Base-by-base conservation (phyloP, 2,329 filamentous ascomycete species). In the Bipolaris cookei region DNA sequence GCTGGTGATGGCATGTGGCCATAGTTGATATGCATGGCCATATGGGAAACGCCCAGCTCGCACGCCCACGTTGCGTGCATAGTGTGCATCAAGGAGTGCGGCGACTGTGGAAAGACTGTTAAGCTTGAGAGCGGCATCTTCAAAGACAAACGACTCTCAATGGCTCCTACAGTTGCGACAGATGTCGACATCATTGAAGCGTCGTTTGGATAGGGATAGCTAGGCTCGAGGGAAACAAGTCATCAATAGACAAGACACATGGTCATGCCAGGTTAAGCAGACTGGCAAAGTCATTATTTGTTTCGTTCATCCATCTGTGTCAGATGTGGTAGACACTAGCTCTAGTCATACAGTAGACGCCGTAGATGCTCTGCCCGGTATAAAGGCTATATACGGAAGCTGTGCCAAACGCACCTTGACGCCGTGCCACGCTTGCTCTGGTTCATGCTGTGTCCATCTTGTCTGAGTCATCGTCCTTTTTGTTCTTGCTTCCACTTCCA, bases 361-460 rank as follows among this genome's bases (percentile, higher is more conserved):
- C 68, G 44, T 61, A 58, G 58, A 70, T 71, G 68, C 61, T 70
- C 56, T 72, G 68, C 64, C 66, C 51, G 55, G 62, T 54, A 44
- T n/a, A 20, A 43, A 47, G 54, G 51, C 47, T 46, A 44, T 39
- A 48, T 25, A 35, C 45, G 25, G 44, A 35, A 49, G 37, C 48
- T 35, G 20, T 39, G 16, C 56, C 38, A 48, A 46, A 47, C 20
- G 32, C 30, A 34, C 25, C 25, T 49, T 32, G 32, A 35, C 35
- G n/a, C 43, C 21, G 38, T 34, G 46, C 42, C 16, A 45, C 53
- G 39, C 42, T 25, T 39, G 43, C 43, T 44, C 48, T 32, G 18
- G 21, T 50, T 81, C 83, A 93, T 78, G 91, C 92, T 61, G 89
- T 96, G 77, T 97, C 92, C 92, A 97, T 97, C 85, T 90, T 93